Base-by-base conservation (phyloP, 2,329 filamentous ascomycete genomes). In the Colletotrichum gloeosporioides region DNA sequence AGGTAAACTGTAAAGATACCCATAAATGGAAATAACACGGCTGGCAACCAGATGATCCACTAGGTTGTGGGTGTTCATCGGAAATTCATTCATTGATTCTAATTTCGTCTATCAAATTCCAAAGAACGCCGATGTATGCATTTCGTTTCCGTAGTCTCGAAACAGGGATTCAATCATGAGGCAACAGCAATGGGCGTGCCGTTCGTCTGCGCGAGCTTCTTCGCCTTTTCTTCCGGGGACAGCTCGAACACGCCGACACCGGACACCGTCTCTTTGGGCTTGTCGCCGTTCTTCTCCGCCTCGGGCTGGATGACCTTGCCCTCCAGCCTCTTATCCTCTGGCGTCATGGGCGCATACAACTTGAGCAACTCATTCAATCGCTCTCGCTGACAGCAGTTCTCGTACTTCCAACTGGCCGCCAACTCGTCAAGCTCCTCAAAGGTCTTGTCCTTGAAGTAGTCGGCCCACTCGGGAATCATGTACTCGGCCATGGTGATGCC, bases 321-420 rank as follows among this genome's bases (percentile, higher is more conserved):
- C 44, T 81, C 66, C 27, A 83, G 62, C 22, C 77, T 63, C 31
- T 61, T 7, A 22, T 83, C 81, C 0, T 62, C 78, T 0, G 81
- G 65, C 39, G 76, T 73, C 82, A 83, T 83, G 0, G 81, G 80
- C 1, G 78, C 77, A 39, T 79, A 79, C 31, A 79, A 32, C 16
- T 44, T 12, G 32, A 79, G 64, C 15, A 78, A 13, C 78, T 85
- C 82, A 79, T 90, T 90, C 79, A 90, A 77, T 6, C 85, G 86
- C 66, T 87, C 83, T 34, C 89, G 82, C 79, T 89, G 87, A 62
- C 88, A 77, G 79, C 89, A 91, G 62, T 87, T 82, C 36, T 90
- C 88, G 79, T 89, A 90, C 67, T 84, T 85, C 80, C 90, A 91
- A 78, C 88, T 90, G 27, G 79, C 80, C 3, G 84, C 83, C 75